A percentile compares a stretch with the other conserved stretches of the same genome.
Evolutionary conservation across 164 flowering plant genomes (phyloP).

Genomic region (Vitis labrusca): DNA sequence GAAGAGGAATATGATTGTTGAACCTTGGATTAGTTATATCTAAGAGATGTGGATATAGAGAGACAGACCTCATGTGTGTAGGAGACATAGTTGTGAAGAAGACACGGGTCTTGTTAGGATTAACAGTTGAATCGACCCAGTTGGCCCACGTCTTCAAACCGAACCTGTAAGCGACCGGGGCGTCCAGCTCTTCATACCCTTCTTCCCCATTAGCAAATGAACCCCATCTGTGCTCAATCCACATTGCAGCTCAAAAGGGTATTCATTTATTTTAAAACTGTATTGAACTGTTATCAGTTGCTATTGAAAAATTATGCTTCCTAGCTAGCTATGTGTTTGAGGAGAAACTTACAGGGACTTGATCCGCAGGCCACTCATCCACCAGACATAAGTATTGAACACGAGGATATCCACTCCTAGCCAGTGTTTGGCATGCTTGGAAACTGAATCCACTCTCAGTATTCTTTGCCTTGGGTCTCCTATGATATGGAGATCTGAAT

Average conservation of each 20-base stretch:
- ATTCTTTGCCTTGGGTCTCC: slow-evolving; percentile 73
- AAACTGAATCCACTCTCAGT: slow-evolving; percentile 70
- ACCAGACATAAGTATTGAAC: slow-evolving; percentile 95
- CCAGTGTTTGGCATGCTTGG: slow-evolving; percentile 79
- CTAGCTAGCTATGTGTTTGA: too few species aligned
- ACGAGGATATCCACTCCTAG: slow-evolving; percentile 72
- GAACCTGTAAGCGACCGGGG: slow-evolving; percentile 60
- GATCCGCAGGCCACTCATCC: slow-evolving; percentile 78
- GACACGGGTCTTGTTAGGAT: slow-evolving; percentile 70
- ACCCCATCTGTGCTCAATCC: slow-evolving; percentile 64
- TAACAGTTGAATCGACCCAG: slow-evolving; percentile 78
- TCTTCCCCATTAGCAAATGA: slow-evolving; percentile 79
- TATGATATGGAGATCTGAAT: slow-evolving; percentile 57
- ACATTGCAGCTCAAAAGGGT: not conserved
- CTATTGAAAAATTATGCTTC: too few species aligned
- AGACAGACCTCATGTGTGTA: slow-evolving; percentile 64
- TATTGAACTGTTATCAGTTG: not conserved
- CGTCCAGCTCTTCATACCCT: slow-evolving; percentile 72
- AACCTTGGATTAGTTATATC: not conserved
- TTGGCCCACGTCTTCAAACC: slow-evolving; percentile 90
- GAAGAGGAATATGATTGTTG: not conserved
- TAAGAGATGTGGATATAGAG: not conserved
- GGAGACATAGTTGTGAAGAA: slow-evolving; percentile 94
- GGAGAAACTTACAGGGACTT: slow-evolving; percentile 64
- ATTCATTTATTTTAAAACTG: slow-evolving; percentile 1